Evolutionary conservation across 345 rosid species (phyloP).

Genomic region (Conringia planisiliqua): DNA sequence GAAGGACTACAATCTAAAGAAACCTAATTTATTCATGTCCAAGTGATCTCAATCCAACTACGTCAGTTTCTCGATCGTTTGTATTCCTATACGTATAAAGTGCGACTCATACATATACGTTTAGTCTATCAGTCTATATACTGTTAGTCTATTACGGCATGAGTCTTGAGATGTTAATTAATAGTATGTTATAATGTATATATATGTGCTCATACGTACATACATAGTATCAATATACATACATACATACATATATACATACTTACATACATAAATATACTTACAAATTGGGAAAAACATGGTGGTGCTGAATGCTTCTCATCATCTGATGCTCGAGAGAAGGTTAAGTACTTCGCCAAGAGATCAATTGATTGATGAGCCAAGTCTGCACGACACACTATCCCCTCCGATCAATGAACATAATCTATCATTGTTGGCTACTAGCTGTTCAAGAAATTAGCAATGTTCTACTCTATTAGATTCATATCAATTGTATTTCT

Average conservation of each 20-base stretch:
- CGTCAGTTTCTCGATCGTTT: background rate
- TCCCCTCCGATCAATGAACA: background rate
- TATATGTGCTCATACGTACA: background rate
- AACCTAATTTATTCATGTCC: background rate
- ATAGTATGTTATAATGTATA: background rate
- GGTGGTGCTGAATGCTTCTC: background rate
- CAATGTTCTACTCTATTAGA: conserved; percentile 9
- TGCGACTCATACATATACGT: background rate
- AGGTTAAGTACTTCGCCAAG: background rate
- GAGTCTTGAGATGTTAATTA: background rate
- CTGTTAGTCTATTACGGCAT: background rate
- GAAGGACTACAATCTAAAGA: background rate
- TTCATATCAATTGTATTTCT: background rate
- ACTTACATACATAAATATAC: background rate
- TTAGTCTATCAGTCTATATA: background rate
- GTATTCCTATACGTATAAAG: background rate
- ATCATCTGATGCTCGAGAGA: background rate
- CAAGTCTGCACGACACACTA: background rate
- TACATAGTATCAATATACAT: background rate
- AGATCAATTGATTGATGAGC: background rate
- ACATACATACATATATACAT: background rate
- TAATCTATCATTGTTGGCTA: background rate
- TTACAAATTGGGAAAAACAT: background rate
- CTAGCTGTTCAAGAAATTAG: background rate
- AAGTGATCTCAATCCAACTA: background rate